Base-by-base conservation (phyloP, 176 grass and related monocot genomes). In the Ensete glaucum region DNA sequence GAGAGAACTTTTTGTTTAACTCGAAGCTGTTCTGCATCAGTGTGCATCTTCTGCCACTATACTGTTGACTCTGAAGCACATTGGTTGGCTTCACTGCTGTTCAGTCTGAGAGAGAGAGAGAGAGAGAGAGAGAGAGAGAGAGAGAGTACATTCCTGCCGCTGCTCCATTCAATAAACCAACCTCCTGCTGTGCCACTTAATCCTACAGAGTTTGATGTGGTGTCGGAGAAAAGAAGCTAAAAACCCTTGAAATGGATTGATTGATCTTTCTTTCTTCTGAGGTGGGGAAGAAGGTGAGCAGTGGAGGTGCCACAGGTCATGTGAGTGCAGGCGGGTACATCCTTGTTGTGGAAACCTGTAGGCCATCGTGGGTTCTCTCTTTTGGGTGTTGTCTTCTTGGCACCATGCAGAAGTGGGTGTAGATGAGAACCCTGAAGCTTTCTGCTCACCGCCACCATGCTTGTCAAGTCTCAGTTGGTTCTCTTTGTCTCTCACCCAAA, bases 91-190 rank as follows among this genome's bases (percentile, higher is more conserved):
- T 15, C 57, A n/a, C 57, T 20, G n/a, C 34, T 67, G 10, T 50
- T 48, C 67, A 20, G 43, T 70, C 19, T 70, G 43, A 70, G 51
- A 70, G n/a, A n/a, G n/a, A n/a, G 43, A 70, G 51, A 70, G 43
- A 70, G 51, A 70, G 43, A 70, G 51, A 70, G 43, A 70, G 51
- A 70, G 43, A 70, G 51, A 70, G 43, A 70, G 51, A 70, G 43
- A 70, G 51, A 70, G 3, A 51, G 43, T 70, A 50, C 43, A 70
- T 70, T 50, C 48, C 51, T 70, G 67, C 34, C 34, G 34, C 67
- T 70, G 67, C 67, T 20, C 67, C 21, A 9, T 50, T 70, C 48
- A 70, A 70, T 52, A 50, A 70, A n/a, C 48, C 48, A 17, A 15
- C 24, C 19, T 2, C 67, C 67, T 3, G 48, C 34, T 3, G 43